Evolutionary conservation across 768 basidiomycete genomes (phyloP), one percentile per base, ranked within the genome.

Genomic region (Dioszegia aurantiaca): DNA sequence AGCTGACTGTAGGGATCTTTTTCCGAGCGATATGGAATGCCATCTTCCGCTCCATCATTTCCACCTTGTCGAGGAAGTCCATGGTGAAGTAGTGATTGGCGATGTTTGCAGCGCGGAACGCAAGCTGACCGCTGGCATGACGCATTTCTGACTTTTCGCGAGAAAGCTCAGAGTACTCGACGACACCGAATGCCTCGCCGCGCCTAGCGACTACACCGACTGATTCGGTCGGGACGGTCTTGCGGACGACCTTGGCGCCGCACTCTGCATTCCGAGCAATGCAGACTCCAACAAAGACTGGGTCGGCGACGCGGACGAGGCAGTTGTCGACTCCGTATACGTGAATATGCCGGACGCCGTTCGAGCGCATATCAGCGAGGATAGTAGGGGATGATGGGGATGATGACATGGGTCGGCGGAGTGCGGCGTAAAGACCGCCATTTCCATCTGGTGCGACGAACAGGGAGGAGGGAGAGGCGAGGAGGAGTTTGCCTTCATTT

Each of bases 291-390:
- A 98, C 80, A 83, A 99, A 99, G 72, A 92, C 84, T 14, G 95
- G 95, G 76, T 99, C 95, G 46, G 93, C 95, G 55, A 99, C 90
- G 61, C 87, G 85, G 62, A 97, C 95, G 59, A 99, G 87, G 78
- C 95, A 98, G 81, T 99, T 99, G 81, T 99, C 95, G 68, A 99
- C 95, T 71, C 94, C 86, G 80, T 95, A 98, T 2, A 86, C 88
- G 78, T 99, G 94, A 47, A 99, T 82, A 78, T 94, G 95, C 58
- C 85, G 82, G 62, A 98, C 79, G 40, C 85, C 83, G 64, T 90
- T 89, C 40, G 79, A 74, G 24, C 80, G 79, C 62, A 98, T 83
- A 76, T 98, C 91, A 39, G 87, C 82, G 40, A 99, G 85, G 46
- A 98, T 91, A 21, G 87, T 87, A 54, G 78, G 82, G 23, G 87